Base-by-base conservation (phyloP, 2,329 filamentous ascomycete genomes). In the Harringtonia lauricola region DNA sequence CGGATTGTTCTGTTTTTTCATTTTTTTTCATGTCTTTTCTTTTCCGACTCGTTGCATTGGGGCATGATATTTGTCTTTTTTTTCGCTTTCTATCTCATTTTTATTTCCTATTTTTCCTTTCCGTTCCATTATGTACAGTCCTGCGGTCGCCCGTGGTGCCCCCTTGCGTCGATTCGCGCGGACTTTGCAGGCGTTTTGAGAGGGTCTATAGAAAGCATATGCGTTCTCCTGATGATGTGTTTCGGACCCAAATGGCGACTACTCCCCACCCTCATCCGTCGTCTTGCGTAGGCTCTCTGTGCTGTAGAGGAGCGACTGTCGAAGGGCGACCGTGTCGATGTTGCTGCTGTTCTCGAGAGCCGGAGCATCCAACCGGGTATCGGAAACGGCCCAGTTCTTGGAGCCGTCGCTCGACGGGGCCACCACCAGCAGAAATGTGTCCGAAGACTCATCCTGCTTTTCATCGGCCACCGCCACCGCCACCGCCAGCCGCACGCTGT, bases 261-360 rank as follows among this genome's bases (percentile, higher is more conserved):
- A 21, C 3, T 44, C 39, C n/a, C 34, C 34, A 3, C 39, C 52
- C 19, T 54, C 64, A 10, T 60, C 61, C 31, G 47, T 55, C 6
- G 58, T 57, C 53, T 75, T 75, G 38, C 71, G 65, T 50, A 75
- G 52, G 33, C 60, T 64, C 51, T 71, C 70, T 1, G 62, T 63
- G 15, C 59, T 66, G 45, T 72, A 72, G 28, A 74, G 49, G 8
- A 73, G 54, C 41, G 59, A 57, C 6, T 61, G 59, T 17, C 70
- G 55, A 39, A 71, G 65, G 1, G 59, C 55, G 2, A 55, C 50
- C 1, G 59, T 52, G 19, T 67, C 62, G 3, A 56, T 44, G 22
- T 24, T 12, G 18, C 33, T 47, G 7, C 39, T 39, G 19, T 52
- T 50, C n/a, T 52, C 52, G 31, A 49, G 53, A 4, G 18, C 21